Evolutionary conservation across 2,329 filamentous ascomycete genomes (phyloP), one percentile per base, ranked within the genome.

Genomic region (Ophiosphaerella korrae): DNA sequence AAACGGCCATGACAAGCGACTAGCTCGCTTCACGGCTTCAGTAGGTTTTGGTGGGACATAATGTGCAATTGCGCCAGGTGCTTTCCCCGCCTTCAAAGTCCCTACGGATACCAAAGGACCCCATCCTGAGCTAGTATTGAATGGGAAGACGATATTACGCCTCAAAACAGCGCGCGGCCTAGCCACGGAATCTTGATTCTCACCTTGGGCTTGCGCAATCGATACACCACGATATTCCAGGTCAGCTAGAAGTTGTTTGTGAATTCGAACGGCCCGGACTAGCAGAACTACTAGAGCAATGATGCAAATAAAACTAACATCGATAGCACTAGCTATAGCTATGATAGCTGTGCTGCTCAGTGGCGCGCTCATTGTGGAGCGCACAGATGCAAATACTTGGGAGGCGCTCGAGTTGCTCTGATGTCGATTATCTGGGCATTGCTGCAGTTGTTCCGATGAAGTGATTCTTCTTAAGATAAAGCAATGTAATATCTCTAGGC

Each of bases 91-190:
- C n/a, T 55, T 50, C 43, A 72, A 60, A 0, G 64, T 67, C 35
- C 78, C 75, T n/a, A 68, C 64, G 1, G 76, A 78, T 9, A 65
- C 64, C 8, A 78, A 58, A 41, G 73, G 60, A 13, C 68, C 74
- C 76, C 76, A 79, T 33, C 73, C 75, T 12, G 67, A 67, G 37
- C 66, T 67, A 2, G 64, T 57, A 38, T 72, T 70, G 62, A 72
- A 74, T 2, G 70, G 67, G 3, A 72, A 53, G 11, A 70, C 53
- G 2, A 63, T 66, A 38, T 65, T 71, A 32, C 70, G 66, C 49
- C 66, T 62, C 6, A 72, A 53, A 0, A 71, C 65, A 34, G 64
- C 52, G 46, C 68, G 70, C n/a, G 70, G 70, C 43, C 57, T 67
- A 9, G 63, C 42, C 6, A 70, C 40, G 3, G 54, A 38, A 7